Evolutionary conservation across 352 stramenopile genomes (phyloP).

Genomic region (Pythium aristosporum): DNA sequence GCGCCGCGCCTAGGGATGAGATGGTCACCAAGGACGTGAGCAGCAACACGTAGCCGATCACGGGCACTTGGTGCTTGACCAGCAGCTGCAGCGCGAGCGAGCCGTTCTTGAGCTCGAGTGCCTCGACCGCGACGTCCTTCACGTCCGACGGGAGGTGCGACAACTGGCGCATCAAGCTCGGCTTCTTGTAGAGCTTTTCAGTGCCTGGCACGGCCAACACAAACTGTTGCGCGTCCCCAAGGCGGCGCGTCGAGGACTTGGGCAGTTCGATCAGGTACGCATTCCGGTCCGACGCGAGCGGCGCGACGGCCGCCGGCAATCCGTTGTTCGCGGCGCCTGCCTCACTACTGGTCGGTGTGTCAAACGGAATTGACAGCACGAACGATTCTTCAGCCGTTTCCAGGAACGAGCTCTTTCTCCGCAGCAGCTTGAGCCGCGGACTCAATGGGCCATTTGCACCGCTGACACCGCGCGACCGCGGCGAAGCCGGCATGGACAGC

Average conservation of each 20-base stretch:
- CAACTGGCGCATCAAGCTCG: conserved; percentile 53
- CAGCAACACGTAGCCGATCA: conserved; percentile 77
- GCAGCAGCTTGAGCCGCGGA: conserved; percentile 44
- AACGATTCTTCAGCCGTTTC: conserved; percentile 74
- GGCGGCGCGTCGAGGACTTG: conserved; percentile 39
- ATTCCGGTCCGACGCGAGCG: conserved; percentile 48
- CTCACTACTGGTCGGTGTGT: conserved; percentile 33
- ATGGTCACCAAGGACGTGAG: conserved; percentile 71
- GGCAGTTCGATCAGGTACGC: conserved; percentile 81
- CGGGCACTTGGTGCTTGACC: conserved; percentile 70
- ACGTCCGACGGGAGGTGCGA: conserved; percentile 71
- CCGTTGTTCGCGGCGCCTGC: conserved; percentile 15
- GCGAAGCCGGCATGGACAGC: conserved; percentile 35
- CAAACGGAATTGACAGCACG: conserved; percentile 77
- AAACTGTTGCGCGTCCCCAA: conserved; percentile 58
- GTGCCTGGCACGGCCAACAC: conserved; percentile 70
- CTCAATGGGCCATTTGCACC: conserved; percentile 21
- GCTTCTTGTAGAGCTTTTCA: conserved; percentile 54
- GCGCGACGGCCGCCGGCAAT: conserved; percentile 19
- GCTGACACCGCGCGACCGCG: conserved; percentile 6
- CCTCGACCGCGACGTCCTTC: conserved; percentile 71
- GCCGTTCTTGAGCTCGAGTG: conserved; percentile 61
- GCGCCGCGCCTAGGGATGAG: conserved; percentile 68
- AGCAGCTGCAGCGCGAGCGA: conserved; percentile 69
- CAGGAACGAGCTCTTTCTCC: conserved; percentile 71